Conservation (phyloP, 345 rosid genomes). For the Eucalyptus curtisii region DNA sequence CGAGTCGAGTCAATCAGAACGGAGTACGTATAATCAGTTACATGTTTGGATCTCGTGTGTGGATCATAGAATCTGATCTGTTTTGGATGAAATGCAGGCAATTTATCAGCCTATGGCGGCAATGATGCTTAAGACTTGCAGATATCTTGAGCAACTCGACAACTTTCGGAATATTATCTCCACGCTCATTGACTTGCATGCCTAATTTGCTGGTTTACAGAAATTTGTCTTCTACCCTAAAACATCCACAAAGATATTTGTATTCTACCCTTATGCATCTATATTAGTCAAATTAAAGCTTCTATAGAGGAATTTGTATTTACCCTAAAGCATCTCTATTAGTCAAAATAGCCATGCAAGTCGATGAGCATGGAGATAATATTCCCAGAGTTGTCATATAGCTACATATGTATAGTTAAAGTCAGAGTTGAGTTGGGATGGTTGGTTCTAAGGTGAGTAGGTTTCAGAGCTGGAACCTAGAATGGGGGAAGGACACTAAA, state of each 20-base stretch:
- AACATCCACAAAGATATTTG: neutral
- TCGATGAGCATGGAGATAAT: neutral
- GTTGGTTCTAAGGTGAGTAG: no score
- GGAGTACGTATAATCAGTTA: neutral
- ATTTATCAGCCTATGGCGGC: neutral
- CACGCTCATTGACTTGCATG: neutral
- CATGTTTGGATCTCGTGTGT: neutral
- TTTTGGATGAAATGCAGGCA: neutral
- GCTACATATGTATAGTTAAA: no score
- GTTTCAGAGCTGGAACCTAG: no score
- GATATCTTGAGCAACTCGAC: neutral
- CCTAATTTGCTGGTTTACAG: neutral
- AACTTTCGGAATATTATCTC: neutral
- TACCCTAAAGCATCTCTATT: neutral
- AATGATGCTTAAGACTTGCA: neutral
- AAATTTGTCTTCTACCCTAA: neutral
- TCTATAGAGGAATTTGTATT: neutral
- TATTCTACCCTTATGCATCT: neutral
- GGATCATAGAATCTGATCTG: neutral
- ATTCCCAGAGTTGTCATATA: no score
- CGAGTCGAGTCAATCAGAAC: neutral
- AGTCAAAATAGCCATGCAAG: neutral
- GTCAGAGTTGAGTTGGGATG: no score
- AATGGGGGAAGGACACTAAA: accelerated
- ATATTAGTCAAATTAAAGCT: neutral